These are phyloP conservation scores for Boechera divaricarpa DNA, from an alignment of 345 rosid genomes.

Conservation along the genomic window DNA sequence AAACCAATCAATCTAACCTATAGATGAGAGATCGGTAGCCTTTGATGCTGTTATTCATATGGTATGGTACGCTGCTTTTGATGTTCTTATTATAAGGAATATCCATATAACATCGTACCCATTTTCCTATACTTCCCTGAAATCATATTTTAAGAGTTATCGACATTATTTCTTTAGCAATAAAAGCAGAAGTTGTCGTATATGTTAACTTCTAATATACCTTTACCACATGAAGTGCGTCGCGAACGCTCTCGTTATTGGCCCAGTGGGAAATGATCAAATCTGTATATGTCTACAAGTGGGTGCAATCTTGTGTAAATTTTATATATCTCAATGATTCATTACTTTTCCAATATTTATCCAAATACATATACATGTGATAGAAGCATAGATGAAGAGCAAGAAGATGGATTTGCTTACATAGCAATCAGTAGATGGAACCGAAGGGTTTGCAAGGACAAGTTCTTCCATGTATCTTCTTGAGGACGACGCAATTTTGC, in stretches of 20 bases:
- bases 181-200: background rate
- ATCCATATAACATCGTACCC: constrained; percentile 3
- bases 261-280: background rate
- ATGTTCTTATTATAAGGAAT: background rate
- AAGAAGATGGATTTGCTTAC: background rate
- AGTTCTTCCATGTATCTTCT: too few species aligned
- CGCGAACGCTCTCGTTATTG: constrained; percentile 25
- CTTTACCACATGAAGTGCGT: constrained; percentile 30
- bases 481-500: too few species aligned
- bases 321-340: background rate
- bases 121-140: constrained; percentile 1
- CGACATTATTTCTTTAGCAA: background rate
- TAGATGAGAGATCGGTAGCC: constrained; percentile 29
- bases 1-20: background rate
- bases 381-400: background rate
- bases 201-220: background rate
- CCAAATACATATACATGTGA: too few species aligned
- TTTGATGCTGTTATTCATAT: constrained; percentile 17
- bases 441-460: too few species aligned
- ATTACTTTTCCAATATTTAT: too few species aligned
- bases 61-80: constrained; percentile 31
- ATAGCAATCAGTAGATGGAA: background rate
- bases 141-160: too few species aligned
- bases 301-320: background rate
- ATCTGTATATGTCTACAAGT: background rate